A percentile compares a stretch with the other conserved stretches of the same genome.
phyloP scores from a whole-genome alignment of 257 asterid genomes.

The Galeopsis tetrahit region DNA sequence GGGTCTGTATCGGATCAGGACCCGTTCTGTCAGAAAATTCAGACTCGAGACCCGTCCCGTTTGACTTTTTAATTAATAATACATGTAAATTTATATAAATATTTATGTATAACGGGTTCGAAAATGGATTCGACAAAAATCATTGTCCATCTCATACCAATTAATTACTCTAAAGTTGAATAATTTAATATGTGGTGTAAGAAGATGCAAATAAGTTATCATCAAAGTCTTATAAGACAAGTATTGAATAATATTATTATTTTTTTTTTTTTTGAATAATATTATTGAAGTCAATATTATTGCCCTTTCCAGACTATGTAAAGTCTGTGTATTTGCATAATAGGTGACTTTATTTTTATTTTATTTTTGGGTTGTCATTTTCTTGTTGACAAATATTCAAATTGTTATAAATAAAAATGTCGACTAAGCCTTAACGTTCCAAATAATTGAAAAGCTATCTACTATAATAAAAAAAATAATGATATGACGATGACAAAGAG shows the following conservation, averaged over 20 bases:
- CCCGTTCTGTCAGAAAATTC: no score
- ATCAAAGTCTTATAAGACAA: neutral
- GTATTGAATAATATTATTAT: neutral
- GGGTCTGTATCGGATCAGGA: no score
- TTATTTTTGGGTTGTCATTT: slow-evolving; percentile 21
- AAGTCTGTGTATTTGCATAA: slow-evolving; percentile 18
- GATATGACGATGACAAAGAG: neutral
- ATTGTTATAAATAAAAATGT: neutral
- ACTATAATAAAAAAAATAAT: neutral
- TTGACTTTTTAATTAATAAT: no score
- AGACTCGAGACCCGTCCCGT: no score
- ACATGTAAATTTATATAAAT: no score
- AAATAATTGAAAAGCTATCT: slow-evolving; percentile 35
- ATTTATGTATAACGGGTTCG: no score
- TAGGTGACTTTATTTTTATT: neutral
- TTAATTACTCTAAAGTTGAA: neutral
- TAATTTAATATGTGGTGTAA: neutral
- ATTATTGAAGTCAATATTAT: slow-evolving; percentile 18
- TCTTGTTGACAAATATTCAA: neutral
- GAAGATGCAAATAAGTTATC: neutral
- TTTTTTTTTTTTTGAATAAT: no score
- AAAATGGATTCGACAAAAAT: no score
- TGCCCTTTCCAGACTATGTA: slow-evolving; percentile 46
- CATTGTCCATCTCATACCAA: no score
- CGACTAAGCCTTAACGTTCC: slow-evolving; percentile 13